Base-by-base conservation (phyloP, 345 rosid species). In the Lepidium didymum region DNA sequence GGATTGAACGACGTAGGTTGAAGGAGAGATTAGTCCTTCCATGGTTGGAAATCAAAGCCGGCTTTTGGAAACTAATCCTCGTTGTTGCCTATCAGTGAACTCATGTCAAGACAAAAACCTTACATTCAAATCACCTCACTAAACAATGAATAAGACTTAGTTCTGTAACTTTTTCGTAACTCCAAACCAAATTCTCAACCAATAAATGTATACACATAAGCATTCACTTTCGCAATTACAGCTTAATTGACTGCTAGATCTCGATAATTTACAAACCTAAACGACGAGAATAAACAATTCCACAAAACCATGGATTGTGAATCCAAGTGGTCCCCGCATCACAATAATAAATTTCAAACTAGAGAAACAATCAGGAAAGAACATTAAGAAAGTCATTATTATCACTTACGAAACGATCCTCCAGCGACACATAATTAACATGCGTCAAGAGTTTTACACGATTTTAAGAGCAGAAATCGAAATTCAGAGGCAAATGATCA, bases 21-120 rank as follows among this genome's bases (percentile, higher is more conserved):
- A 81, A 81, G 8, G 81, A 76, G 51, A 81, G 78, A 62, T 13
- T 67, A 54, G 65, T 71, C 68, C 62, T 78, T 68, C 79, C 81
- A 68, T 57, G 69, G 77, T 63, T 79, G 4, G 77, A 64, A 53
- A 72, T 34, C 63, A 78, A 46, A 65, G 19, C 67, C 0, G 57
- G 46, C 64, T 72, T 83, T 51, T 77, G 65, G 54, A 76, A 64
- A 59, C 79, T 53, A 13, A 70, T 50, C 78, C 70, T 73, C 37
- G 72, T 35, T 18, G 77, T 40, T 38, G 41, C 77, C 85, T 84
- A 64, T 61, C 18, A 29, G 54, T 77, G 65, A 29, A 27, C 54
- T 21, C 60, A 77, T 29, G 7, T 67, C 64, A 54, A 67, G 1
- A 38, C 57, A 5, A 56, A 56, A 41, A 15, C 15, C 40, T 19